Conservation (phyloP, 441 rosid genomes). For the Jatropha multifida region DNA sequence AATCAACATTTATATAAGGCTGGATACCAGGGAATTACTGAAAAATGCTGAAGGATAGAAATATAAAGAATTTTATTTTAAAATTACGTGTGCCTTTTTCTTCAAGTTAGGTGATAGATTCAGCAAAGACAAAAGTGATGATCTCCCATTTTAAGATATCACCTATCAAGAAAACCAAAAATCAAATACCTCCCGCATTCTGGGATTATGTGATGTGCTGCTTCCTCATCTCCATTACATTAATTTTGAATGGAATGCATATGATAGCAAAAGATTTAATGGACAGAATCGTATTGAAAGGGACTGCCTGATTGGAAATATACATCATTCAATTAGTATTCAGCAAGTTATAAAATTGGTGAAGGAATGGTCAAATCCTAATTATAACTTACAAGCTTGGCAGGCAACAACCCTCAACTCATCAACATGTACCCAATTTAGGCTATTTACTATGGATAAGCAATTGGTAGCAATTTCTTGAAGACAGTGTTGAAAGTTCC, state of each 20-base stretch:
- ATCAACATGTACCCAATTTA: not conserved
- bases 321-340: not conserved
- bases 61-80: not conserved
- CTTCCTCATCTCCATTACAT: not conserved
- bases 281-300: not conserved
- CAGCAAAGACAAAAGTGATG: not conserved
- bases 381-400: not conserved
- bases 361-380: not conserved
- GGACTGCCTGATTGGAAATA: too few relatives aligned
- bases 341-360: not conserved
- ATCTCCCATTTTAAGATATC: not conserved
- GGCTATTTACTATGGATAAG: not conserved
- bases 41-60: not conserved
- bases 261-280: not conserved
- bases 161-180: not conserved
- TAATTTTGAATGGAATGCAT: not conserved
- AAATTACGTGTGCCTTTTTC: not conserved
- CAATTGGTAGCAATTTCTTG: not conserved
- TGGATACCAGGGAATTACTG: not conserved
- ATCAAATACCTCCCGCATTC: not conserved
- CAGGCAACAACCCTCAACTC: not conserved
- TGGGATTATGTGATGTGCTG: not conserved
- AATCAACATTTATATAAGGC: slow-evolving; percentile 18
- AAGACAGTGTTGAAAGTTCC: not conserved
- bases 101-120: not conserved